Conservation (phyloP, 768 basidiomycete species). For the Lepiota venenata region DNA sequence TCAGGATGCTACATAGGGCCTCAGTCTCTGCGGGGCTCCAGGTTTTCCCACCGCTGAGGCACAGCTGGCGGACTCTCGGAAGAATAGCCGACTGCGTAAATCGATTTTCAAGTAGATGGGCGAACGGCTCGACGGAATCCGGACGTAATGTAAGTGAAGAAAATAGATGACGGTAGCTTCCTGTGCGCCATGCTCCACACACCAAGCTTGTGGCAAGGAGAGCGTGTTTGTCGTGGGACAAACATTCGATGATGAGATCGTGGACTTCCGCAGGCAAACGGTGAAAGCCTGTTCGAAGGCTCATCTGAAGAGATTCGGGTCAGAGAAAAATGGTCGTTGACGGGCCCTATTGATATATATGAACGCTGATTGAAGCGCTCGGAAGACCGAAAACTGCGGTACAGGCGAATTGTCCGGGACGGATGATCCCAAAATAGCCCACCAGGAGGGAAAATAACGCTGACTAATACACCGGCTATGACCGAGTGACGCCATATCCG, state of each 20-base stretch:
- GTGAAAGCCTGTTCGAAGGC: not conserved
- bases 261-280: slow-evolving; percentile 21
- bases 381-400: not conserved
- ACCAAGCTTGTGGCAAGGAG: slow-evolving; percentile 17
- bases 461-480: not conserved
- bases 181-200: slow-evolving; percentile 21
- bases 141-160: slow-evolving; percentile 13
- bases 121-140: slow-evolving; percentile 15
- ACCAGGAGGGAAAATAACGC: too few species aligned
- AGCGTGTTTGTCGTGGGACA: slow-evolving; percentile 12
- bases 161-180: slow-evolving; percentile 20
- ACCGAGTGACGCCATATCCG: slow-evolving; percentile 23
- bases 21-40: not conserved
- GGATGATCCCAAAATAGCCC: not conserved
- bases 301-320: not conserved
- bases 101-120: slow-evolving; percentile 12
- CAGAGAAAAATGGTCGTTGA: not conserved
- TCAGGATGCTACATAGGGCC: not conserved
- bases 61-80: slow-evolving; percentile 1
- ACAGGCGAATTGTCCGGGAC: not conserved
- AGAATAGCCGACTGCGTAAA: not conserved
- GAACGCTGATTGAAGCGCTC: too few species aligned
- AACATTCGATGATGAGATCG: slow-evolving; percentile 19
- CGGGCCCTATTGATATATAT: not conserved
- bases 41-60: not conserved